Percentiles rank a stretch among this genome's conserved stretches.
phyloP scores from a whole-genome alignment of 73 alveolate species.

The Paramecium caudatum region DNA sequence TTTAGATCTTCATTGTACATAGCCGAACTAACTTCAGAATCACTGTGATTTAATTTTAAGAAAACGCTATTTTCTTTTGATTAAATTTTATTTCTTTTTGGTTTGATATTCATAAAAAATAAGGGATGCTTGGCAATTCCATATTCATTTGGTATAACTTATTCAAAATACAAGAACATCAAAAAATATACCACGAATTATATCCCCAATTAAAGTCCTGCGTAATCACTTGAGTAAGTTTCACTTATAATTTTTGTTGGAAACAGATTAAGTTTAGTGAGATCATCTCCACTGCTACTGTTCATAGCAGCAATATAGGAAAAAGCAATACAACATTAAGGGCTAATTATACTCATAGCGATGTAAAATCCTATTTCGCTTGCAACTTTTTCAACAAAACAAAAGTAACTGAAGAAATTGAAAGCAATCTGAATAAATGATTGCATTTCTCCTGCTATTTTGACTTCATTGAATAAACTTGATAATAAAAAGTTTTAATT shows the following conservation, averaged over 20 bases:
- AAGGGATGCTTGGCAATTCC: slow-evolving; percentile 85
- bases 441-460: slow-evolving; percentile 73
- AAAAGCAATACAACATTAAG: slow-evolving; percentile 70
- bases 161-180: slow-evolving; percentile 84
- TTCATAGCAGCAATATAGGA: slow-evolving; percentile 71
- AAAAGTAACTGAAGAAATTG: slow-evolving; percentile 58
- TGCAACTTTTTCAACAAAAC: slow-evolving; percentile 59
- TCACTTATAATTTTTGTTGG: slow-evolving; percentile 44
- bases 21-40: slow-evolving; percentile 66
- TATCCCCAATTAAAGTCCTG: slow-evolving; percentile 40
- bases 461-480: slow-evolving; percentile 63
- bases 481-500: slow-evolving; percentile 61
- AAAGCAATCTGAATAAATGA: slow-evolving; percentile 58
- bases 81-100: not conserved
- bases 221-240: slow-evolving; percentile 35
- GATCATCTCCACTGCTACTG: not conserved
- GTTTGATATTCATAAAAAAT: slow-evolving; percentile 57
- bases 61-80: not conserved
- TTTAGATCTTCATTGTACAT: slow-evolving; percentile 63
- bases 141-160: slow-evolving; percentile 87
- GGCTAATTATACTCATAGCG: slow-evolving; percentile 46
- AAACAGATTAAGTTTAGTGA: slow-evolving; percentile 23
- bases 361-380: not conserved
- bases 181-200: slow-evolving; percentile 78
- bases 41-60: not conserved